Conservation (phyloP, 2,329 filamentous ascomycete species). For the Lachnellula subtilissima region DNA sequence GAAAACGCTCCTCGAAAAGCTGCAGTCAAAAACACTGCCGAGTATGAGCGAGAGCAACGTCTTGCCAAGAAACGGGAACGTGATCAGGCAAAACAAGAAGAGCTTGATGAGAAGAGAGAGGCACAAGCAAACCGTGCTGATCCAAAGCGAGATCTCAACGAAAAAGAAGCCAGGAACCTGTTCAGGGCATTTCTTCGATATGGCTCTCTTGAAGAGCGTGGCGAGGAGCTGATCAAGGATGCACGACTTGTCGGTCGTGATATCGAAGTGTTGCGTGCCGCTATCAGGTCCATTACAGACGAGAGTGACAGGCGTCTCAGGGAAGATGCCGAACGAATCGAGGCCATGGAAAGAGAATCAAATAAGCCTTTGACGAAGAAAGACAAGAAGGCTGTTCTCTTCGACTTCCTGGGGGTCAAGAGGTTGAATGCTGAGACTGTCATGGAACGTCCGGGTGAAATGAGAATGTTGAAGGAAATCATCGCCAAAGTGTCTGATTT, state of each 20-base stretch:
- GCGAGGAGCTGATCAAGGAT: slow-evolving; percentile 81
- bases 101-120: slow-evolving; percentile 59
- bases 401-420: slow-evolving; percentile 89
- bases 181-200: slow-evolving; percentile 88
- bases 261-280: slow-evolving; percentile 67
- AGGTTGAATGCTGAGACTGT: slow-evolving; percentile 95
- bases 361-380: slow-evolving; percentile 90
- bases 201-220: slow-evolving; percentile 82
- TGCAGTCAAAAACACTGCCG: slow-evolving; percentile 49
- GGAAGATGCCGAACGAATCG: slow-evolving; percentile 63
- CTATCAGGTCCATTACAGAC: slow-evolving; percentile 62
- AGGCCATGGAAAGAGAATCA: slow-evolving; percentile 60
- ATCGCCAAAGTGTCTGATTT: slow-evolving; percentile 64
- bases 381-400: slow-evolving; percentile 93
- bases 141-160: slow-evolving; percentile 81
- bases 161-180: slow-evolving; percentile 89
- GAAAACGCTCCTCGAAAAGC: slow-evolving; percentile 79
- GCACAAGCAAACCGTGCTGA: slow-evolving; percentile 72
- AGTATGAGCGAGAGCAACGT: slow-evolving; percentile 60
- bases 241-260: slow-evolving; percentile 82
- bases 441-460: slow-evolving; percentile 82
- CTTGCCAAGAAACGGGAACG: slow-evolving; percentile 62
- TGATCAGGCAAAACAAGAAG: slow-evolving; percentile 64
- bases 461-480: slow-evolving; percentile 75
- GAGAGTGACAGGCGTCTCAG: slow-evolving; percentile 70